A percentile compares a stretch with the other conserved stretches of the same genome.
These are phyloP conservation scores for Trichoderma sp. DNA, from an alignment of 2,329 filamentous ascomycete genomes.

Conservation along the genomic window DNA sequence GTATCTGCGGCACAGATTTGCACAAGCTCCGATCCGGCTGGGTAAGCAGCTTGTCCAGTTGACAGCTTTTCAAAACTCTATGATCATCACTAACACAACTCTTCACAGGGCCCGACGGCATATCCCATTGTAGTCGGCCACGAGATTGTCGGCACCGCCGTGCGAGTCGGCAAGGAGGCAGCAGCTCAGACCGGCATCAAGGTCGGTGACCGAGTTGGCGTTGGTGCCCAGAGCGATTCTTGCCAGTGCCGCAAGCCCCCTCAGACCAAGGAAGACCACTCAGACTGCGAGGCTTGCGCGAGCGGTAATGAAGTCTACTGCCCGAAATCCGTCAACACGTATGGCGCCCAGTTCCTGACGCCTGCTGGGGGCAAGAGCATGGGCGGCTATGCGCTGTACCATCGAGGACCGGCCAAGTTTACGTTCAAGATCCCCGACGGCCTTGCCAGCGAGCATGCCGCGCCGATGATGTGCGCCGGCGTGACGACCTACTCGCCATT, in stretches of 20 bases:
- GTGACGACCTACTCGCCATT: conserved; percentile 67
- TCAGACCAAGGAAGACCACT: conserved; percentile 13
- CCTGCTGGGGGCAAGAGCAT: conserved; percentile 15
- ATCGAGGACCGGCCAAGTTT: conserved; percentile 46
- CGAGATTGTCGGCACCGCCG: conserved; percentile 63
- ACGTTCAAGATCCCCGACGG: conserved; percentile 48
- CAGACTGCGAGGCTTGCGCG: conserved; percentile 49
- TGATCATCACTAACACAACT: no score
- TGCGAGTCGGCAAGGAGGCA: conserved; percentile 50
- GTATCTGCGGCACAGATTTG: conserved; percentile 14
- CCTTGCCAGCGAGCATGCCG: conserved; percentile 43
- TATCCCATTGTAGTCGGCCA: conserved; percentile 61
- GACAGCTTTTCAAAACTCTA: not conserved
- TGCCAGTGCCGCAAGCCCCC: conserved; percentile 60
- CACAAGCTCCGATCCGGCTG: conserved; percentile 21
- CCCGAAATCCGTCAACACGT: conserved; percentile 60
- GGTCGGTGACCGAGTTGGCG: conserved; percentile 65
- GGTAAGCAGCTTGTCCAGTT: not conserved
- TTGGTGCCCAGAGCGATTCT: conserved; percentile 67
- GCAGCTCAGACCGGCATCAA: conserved; percentile 51
- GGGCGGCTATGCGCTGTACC: conserved; percentile 46
- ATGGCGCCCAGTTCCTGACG: conserved; percentile 33
- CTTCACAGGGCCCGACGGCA: conserved; percentile 29
- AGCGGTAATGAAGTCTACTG: conserved; percentile 71
- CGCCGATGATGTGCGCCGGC: conserved; percentile 70